Evolutionary conservation across 2,329 filamentous ascomycete genomes (phyloP), one percentile per base, ranked within the genome.

Genomic region (Trichoderma sp.): DNA sequence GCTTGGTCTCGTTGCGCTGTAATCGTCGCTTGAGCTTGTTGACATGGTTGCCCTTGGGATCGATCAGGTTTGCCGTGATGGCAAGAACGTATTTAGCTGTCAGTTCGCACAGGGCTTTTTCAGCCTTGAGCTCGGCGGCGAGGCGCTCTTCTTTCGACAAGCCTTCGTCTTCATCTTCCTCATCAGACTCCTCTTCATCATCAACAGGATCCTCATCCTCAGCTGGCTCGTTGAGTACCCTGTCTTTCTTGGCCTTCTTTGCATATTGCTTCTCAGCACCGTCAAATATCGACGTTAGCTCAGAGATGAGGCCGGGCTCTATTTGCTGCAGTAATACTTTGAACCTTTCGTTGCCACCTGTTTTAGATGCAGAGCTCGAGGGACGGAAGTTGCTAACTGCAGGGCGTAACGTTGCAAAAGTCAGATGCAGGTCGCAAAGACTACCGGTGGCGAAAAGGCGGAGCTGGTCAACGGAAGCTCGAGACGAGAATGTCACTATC

Each of bases 61-160:
- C 95, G 68, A 98, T 87, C 56, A 95, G 91, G 71, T 91, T 91
- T 24, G 92, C 94, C 11, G 93, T 87, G 27, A 97, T 91, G 14
- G 93, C 93, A 59, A 97, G 89, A 50, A 98, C 93, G 60, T 97
- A 90, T 82, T 97, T 97, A 77, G 92, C 93, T 0, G 95, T 92
- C 31, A 98, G 87, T 80, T 96, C 93, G 83, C 96, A 98, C 1
- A 98, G 89, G 24, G 92, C 91, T 81, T 96, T 93, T 84, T 98
- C 97, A 0, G 95, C 92, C 75, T 95, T 88, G 41, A 98, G 88
- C 75, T 92, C 90, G 53, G 89, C 89, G 65, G 92, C 89, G 78
- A 91, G 87, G 75, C 90, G 89, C 80, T 93, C 87, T 80, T 89
- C 87, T 71, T 88, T 87, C 35, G 90, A 87, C 59, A 90, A 81